Evolutionary conservation across 1,284 basidiomycete species (phyloP).

Genomic region (Ceratobasidium sp.): DNA sequence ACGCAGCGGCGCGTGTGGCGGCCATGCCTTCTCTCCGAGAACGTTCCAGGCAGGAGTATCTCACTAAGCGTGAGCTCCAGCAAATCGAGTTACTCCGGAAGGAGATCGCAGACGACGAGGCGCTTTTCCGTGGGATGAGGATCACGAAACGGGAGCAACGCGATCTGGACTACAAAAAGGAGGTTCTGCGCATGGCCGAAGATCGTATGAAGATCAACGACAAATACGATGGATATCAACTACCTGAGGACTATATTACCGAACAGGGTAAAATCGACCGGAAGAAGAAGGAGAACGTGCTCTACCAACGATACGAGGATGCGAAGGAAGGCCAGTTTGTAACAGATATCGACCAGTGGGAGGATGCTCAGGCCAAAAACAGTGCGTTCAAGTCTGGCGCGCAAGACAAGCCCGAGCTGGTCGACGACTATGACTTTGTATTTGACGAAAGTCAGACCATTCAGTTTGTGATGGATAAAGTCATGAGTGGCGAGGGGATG

Average conservation of each 20-base stretch:
- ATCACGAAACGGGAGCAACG: constrained; percentile 85
- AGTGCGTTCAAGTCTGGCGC: constrained; percentile 91
- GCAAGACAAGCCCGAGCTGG: constrained; percentile 83
- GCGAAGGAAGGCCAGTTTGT: constrained; percentile 91
- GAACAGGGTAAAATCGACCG: constrained; percentile 99
- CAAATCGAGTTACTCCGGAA: constrained; percentile 93
- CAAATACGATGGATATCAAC: constrained; percentile 92
- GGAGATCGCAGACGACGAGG: constrained; percentile 94
- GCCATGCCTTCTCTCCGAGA: constrained; percentile 87
- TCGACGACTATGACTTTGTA: constrained; percentile 95
- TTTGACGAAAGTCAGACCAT: constrained; percentile 98
- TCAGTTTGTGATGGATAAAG: constrained; percentile 90
- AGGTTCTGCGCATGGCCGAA: constrained; percentile 91
- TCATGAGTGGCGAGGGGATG: constrained; percentile 74
- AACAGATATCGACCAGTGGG: constrained; percentile 97
- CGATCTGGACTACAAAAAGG: constrained; percentile 92
- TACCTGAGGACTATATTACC: constrained; percentile 97
- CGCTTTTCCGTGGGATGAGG: constrained; percentile 88
- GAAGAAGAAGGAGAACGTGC: constrained; percentile 93
- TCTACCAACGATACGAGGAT: constrained; percentile 96
- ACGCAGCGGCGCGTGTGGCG: constrained; percentile 77
- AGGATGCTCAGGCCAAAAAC: constrained; percentile 89
- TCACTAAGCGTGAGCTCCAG: constrained; percentile 95
- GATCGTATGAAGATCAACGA: constrained; percentile 94
- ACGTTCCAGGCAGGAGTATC: constrained; percentile 92